A percentile compares a stretch with the other conserved stretches of the same genome.
Conservation (phyloP, 2,329 filamentous ascomycete species). For the Colletotrichum somersetense region DNA sequence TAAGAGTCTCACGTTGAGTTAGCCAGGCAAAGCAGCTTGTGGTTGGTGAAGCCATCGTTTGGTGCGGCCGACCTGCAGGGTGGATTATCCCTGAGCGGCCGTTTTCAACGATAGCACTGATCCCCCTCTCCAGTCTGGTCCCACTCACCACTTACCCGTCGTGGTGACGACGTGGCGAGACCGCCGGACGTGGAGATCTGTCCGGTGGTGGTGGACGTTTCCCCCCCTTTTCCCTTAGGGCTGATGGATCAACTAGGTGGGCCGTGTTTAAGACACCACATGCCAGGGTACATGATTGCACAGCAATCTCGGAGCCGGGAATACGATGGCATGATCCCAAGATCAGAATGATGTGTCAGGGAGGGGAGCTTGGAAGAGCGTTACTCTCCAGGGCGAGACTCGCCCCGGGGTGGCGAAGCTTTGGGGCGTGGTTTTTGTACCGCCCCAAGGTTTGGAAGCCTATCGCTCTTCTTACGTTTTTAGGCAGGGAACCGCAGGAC, state of each 20-base stretch:
- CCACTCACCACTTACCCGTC: background rate
- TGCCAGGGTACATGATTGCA: slow-evolving; percentile 20
- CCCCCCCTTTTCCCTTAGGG: slow-evolving; percentile 12
- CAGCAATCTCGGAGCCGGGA: slow-evolving; percentile 1
- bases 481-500: background rate
- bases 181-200: background rate
- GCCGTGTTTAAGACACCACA: slow-evolving; percentile 34
- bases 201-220: background rate
- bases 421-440: background rate
- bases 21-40: slow-evolving; percentile 60
- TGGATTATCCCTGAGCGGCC: background rate
- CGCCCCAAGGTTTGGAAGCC: background rate
- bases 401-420: background rate
- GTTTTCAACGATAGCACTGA: background rate
- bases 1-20: slow-evolving; percentile 77
- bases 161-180: background rate
- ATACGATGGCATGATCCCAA: background rate
- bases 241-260: slow-evolving; percentile 5
- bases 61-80: background rate
- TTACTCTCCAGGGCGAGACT: background rate
- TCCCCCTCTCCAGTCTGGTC: background rate
- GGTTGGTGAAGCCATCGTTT: background rate
- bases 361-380: background rate
- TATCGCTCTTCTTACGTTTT: background rate
- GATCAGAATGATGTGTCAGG: background rate